A percentile compares a stretch with the other conserved stretches of the same genome.
These are phyloP conservation scores for Aureobasidium sp. DNA, from an alignment of 2,329 filamentous ascomycete genomes.

Conservation along the genomic window DNA sequence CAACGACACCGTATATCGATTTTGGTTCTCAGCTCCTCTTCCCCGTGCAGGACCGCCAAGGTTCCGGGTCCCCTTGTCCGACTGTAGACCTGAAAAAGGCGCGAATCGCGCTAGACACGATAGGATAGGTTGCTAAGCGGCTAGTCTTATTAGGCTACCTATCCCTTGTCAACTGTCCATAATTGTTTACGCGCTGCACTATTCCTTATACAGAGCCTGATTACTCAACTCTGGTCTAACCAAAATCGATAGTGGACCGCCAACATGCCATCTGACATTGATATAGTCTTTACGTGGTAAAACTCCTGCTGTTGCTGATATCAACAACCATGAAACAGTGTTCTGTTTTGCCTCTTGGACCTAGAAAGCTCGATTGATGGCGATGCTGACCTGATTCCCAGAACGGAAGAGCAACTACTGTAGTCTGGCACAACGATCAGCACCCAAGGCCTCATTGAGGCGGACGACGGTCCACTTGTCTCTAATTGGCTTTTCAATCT, in stretches of 20 bases:
- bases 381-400: not conserved
- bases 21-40: not conserved
- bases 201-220: not conserved
- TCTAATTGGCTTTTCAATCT: not conserved
- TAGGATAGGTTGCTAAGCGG: slow-evolving; percentile 4
- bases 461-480: not conserved
- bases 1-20: not conserved
- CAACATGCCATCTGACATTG: not conserved
- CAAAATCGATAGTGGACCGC: not conserved
- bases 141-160: not conserved
- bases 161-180: not conserved
- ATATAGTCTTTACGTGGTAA: not conserved
- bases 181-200: not conserved
- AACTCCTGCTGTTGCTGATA: not conserved
- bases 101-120: not conserved
- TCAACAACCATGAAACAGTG: not conserved
- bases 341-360: not conserved
- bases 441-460: not conserved
- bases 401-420: not conserved
- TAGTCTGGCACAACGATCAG: not conserved
- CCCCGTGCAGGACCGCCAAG: not conserved
- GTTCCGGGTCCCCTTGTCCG: not conserved
- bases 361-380: not conserved
- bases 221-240: not conserved
- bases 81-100: not conserved